These are phyloP conservation scores for Dalechampia spathulata DNA, from an alignment of 441 rosid species.

Conservation along the genomic window DNA sequence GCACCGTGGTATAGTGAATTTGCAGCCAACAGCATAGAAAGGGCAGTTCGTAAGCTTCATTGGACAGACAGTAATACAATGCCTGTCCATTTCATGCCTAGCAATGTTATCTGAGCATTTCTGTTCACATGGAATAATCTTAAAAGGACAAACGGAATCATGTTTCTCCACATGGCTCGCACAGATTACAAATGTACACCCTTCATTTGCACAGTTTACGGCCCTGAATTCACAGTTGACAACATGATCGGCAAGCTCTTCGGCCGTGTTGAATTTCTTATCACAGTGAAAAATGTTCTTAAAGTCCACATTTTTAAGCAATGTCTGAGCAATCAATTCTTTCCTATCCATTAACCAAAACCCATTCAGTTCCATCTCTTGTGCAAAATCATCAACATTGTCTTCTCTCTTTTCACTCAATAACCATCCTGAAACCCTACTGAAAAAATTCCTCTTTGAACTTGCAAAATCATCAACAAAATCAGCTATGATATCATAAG, in stretches of 20 bases:
- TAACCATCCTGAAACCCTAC: conserved; percentile 84
- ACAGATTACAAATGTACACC: conserved; percentile 49
- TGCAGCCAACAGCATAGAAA: conserved; percentile 71
- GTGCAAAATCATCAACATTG: conserved; percentile 70
- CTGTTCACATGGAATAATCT: conserved; percentile 82
- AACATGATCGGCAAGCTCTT: conserved; percentile 49
- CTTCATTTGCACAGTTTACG: conserved; percentile 58
- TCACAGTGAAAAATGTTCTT: conserved; percentile 59
- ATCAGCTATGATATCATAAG: conserved; percentile 57
- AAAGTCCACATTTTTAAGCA: conserved; percentile 76
- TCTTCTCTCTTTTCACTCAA: conserved; percentile 85
- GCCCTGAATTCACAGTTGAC: conserved; percentile 49
- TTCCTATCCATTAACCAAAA: conserved; percentile 71
- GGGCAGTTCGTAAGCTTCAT: conserved; percentile 87
- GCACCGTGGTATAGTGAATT: conserved; percentile 43
- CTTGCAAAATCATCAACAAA: conserved; percentile 76
- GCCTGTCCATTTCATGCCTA: conserved; percentile 88
- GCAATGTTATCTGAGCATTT: conserved; percentile 54
- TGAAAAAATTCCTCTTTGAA: conserved; percentile 63
- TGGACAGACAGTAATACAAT: conserved; percentile 81
- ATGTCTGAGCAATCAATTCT: conserved; percentile 45
- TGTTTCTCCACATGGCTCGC: conserved; percentile 55
- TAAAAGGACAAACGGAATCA: conserved; percentile 63
- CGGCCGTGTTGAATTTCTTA: conserved; percentile 41
- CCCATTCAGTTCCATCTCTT: conserved; percentile 76